phyloP scores from a whole-genome alignment of 805 yeast genomes.

The Wickerhamomyces strasburgensis region DNA sequence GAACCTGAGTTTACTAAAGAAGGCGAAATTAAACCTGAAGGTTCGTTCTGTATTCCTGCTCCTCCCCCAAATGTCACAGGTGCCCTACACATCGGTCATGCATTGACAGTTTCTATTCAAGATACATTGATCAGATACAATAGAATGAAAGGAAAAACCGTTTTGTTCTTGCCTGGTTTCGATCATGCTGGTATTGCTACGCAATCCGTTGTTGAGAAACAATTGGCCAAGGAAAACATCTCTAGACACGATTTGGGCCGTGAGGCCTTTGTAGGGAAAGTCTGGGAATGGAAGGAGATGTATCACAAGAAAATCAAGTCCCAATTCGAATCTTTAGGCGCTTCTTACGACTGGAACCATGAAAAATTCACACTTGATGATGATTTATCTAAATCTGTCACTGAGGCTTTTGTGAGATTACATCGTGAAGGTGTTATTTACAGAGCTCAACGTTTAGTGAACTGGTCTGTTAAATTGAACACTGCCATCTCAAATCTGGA shows the following conservation, averaged over 20 bases:
- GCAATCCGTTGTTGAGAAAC: constrained; percentile 96
- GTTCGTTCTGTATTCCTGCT: constrained; percentile 88
- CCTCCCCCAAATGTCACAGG: constrained; percentile 99
- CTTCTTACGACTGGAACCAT: constrained; percentile 93
- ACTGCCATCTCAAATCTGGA: constrained; percentile 96
- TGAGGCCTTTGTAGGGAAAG: constrained; percentile 79
- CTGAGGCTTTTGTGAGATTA: constrained; percentile 83
- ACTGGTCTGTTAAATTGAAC: constrained; percentile 93
- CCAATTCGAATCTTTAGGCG: constrained; percentile 86
- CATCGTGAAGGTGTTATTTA: constrained; percentile 95
- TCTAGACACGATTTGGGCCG: constrained; percentile 96
- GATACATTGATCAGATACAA: constrained; percentile 89
- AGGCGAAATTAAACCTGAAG: constrained; percentile 77
- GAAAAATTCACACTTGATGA: constrained; percentile 93
- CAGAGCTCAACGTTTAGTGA: constrained; percentile 87
- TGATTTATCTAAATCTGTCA: constrained; percentile 69
- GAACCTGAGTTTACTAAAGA: constrained; percentile 76
- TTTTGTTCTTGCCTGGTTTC: constrained; percentile 89
- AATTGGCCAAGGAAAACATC: constrained; percentile 71
- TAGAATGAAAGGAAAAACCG: constrained; percentile 96
- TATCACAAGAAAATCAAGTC: constrained; percentile 81
- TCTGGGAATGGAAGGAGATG: constrained; percentile 98
- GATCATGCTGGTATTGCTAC: constrained; percentile 99
- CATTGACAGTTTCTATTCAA: constrained; percentile 90
- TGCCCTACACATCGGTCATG: constrained; percentile 98